These are phyloP conservation scores for Epichloe gansuensis DNA, from an alignment of 2,329 filamentous ascomycete species.

Conservation along the genomic window DNA sequence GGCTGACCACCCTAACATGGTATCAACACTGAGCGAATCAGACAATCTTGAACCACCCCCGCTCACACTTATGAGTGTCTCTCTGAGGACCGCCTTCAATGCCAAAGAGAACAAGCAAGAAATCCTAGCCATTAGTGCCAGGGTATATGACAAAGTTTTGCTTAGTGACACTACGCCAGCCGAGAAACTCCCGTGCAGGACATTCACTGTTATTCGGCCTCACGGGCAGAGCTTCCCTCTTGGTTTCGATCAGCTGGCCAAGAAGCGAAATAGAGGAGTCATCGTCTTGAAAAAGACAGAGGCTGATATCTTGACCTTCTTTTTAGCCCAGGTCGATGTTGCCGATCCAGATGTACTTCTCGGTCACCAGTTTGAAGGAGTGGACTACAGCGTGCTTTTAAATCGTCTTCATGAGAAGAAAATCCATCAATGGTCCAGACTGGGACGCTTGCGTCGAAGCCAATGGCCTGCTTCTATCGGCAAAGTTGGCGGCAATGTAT, in stretches of 20 bases:
- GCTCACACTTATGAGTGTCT: slow-evolving; percentile 89
- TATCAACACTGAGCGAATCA: slow-evolving; percentile 61
- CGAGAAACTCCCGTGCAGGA: slow-evolving; percentile 78
- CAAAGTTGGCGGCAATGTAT: slow-evolving; percentile 79
- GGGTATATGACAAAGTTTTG: slow-evolving; percentile 83
- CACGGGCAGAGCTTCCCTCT: slow-evolving; percentile 64
- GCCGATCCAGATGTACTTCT: slow-evolving; percentile 89
- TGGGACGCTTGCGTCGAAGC: slow-evolving; percentile 71
- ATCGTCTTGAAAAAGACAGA: slow-evolving; percentile 78
- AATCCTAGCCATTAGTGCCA: slow-evolving; percentile 79
- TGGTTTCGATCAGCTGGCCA: slow-evolving; percentile 70
- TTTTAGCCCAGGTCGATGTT: slow-evolving; percentile 76
- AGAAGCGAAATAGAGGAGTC: slow-evolving; percentile 59
- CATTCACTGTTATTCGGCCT: slow-evolving; percentile 85
- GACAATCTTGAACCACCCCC: slow-evolving; percentile 77
- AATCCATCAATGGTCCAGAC: slow-evolving; percentile 86
- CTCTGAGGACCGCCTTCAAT: slow-evolving; percentile 80
- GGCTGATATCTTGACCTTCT: slow-evolving; percentile 72
- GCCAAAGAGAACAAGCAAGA: slow-evolving; percentile 92
- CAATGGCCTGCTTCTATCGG: slow-evolving; percentile 83
- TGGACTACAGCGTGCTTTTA: slow-evolving; percentile 85
- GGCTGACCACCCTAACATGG: slow-evolving; percentile 63
- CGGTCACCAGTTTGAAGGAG: slow-evolving; percentile 92
- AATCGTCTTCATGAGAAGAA: slow-evolving; percentile 82
- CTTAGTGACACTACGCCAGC: slow-evolving; percentile 79